Conservation (phyloP, 2,329 filamentous ascomycete genomes). For the Onygenales sp. region DNA sequence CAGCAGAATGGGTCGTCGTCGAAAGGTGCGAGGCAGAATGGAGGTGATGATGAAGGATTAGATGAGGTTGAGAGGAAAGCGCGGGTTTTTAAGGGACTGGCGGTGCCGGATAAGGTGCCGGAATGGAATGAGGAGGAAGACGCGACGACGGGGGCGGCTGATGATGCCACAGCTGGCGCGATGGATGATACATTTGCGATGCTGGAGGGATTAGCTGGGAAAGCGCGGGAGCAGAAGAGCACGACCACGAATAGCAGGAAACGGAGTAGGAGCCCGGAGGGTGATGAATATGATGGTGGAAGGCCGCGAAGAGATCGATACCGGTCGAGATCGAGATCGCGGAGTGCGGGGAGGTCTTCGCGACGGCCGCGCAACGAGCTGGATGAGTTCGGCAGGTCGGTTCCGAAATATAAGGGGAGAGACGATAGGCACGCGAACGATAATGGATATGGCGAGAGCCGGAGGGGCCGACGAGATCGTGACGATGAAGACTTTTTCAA, state of each 20-base stretch:
- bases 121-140: conserved; percentile 44
- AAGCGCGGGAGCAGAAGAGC: conserved; percentile 37
- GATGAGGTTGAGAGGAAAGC: conserved; percentile 59
- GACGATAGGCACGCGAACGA: conserved; percentile 30
- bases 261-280: conserved; percentile 44
- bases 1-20: conserved; percentile 21
- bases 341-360: conserved; percentile 28
- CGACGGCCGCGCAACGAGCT: conserved; percentile 41
- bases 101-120: conserved; percentile 68
- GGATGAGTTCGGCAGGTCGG: conserved; percentile 49
- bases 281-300: conserved; percentile 38
- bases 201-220: conserved; percentile 74
- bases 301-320: conserved; percentile 25
- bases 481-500: conserved; percentile 51
- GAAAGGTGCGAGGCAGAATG: conserved; percentile 29
- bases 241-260: conserved; percentile 37
- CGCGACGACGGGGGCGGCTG: conserved; percentile 21
- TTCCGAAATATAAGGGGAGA: conserved; percentile 27
- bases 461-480: conserved; percentile 28
- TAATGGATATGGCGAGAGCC: conserved; percentile 34
- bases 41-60: conserved; percentile 31
- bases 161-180: conserved; percentile 47
- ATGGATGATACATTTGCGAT: conserved; percentile 91
- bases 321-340: conserved; percentile 45
- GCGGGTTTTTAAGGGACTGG: conserved; percentile 80